Conservation (phyloP, 129 eudicot genomes). For the Saussurea involucrata region DNA sequence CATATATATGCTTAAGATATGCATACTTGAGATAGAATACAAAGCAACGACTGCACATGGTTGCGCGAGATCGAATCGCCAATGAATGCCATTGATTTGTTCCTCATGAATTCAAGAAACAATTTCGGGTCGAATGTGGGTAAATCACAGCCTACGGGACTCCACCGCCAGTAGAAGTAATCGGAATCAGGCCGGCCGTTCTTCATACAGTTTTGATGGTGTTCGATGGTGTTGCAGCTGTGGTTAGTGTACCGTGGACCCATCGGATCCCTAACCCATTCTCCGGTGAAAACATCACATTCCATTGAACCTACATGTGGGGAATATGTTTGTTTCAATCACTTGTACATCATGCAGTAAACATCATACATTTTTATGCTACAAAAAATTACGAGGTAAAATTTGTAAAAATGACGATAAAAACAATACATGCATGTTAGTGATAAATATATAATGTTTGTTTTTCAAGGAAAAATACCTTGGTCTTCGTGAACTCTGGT, state of each 20-base stretch:
- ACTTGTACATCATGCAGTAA: slow-evolving; percentile 1
- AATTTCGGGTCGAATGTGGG: slow-evolving; percentile 46
- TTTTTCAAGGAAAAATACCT: slow-evolving; percentile 23
- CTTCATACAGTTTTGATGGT: slow-evolving; percentile 77
- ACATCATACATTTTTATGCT: slow-evolving; percentile 7
- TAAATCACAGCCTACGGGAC: slow-evolving; percentile 50
- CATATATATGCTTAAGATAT: background rate
- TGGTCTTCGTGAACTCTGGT: slow-evolving; percentile 25
- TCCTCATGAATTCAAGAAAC: slow-evolving; percentile 55
- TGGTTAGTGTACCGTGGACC: slow-evolving; percentile 73
- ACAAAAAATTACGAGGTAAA: background rate
- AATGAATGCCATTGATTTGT: slow-evolving; percentile 65
- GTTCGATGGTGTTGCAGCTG: slow-evolving; percentile 61
- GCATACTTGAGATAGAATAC: slow-evolving; percentile 75
- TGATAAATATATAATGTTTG: background rate
- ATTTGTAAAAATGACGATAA: background rate
- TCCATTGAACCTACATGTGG: slow-evolving; percentile 23
- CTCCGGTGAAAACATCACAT: slow-evolving; percentile 68
- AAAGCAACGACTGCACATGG: slow-evolving; percentile 82
- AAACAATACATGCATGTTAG: slow-evolving; percentile 21
- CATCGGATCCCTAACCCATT: slow-evolving; percentile 56
- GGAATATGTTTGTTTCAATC: background rate
- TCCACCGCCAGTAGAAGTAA: slow-evolving; percentile 83
- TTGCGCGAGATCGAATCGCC: slow-evolving; percentile 96
- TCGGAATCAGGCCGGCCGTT: slow-evolving; percentile 80